Conservation (phyloP, 495 filamentous ascomycete species). For the Alectoria sarmentosa region DNA sequence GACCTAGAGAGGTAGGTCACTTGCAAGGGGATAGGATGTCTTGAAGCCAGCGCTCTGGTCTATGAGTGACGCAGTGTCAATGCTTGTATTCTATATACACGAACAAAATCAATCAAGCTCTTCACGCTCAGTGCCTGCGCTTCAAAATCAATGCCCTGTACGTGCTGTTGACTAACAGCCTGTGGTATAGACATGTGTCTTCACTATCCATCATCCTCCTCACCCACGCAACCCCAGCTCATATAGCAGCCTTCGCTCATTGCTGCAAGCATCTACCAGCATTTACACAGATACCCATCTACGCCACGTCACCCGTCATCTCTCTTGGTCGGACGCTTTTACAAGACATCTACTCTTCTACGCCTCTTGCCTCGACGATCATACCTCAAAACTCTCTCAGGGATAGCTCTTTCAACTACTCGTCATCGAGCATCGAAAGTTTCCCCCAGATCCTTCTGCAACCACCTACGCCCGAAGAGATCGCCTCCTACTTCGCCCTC, state of each 20-base stretch:
- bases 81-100: constrained; percentile 22
- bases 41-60: not conserved
- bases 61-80: constrained; percentile 1
- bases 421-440: constrained; percentile 21
- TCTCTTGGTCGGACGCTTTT: constrained; percentile 84
- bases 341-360: constrained; percentile 88
- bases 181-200: constrained; percentile 61
- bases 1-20: constrained; percentile 77
- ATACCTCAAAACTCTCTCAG: constrained; percentile 61
- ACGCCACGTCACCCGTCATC: constrained; percentile 89
- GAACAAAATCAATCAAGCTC: constrained; percentile 14
- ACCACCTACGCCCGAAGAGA: constrained; percentile 77
- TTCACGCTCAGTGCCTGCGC: not conserved
- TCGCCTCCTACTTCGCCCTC: constrained; percentile 82
- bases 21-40: constrained; percentile 4
- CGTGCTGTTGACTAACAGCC: constrained; percentile 10
- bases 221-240: constrained; percentile 83
- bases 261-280: constrained; percentile 94
- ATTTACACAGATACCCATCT: constrained; percentile 90
- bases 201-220: constrained; percentile 91
- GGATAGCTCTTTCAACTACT: constrained; percentile 50
- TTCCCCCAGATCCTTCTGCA: constrained; percentile 62
- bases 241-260: constrained; percentile 90
- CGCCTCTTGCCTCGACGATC: constrained; percentile 75
- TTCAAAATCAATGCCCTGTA: not conserved